Evolutionary conservation across 495 filamentous ascomycete species (phyloP).

Genomic region (Tuber melanosporum): DNA sequence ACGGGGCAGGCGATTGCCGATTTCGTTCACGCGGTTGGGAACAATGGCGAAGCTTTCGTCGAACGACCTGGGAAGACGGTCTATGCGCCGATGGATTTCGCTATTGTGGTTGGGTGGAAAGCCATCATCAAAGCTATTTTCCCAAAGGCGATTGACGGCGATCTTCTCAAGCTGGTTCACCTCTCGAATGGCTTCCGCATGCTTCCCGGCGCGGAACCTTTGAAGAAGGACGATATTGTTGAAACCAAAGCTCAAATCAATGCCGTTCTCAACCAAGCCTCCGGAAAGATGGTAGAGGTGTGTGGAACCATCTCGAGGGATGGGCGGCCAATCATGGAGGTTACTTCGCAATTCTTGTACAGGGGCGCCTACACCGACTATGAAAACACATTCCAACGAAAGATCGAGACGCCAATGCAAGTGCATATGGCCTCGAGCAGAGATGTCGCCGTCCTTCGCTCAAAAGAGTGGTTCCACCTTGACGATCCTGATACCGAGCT

Average conservation of each 20-base stretch:
- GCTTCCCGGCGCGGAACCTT: conserved; percentile 87
- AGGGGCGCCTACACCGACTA: conserved; percentile 86
- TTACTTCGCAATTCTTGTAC: conserved; percentile 96
- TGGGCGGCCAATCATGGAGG: conserved; percentile 89
- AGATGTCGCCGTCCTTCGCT: conserved; percentile 86
- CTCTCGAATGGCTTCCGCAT: conserved; percentile 96
- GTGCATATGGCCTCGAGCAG: conserved; percentile 76
- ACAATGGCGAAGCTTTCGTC: conserved; percentile 97
- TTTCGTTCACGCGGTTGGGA: conserved; percentile 96
- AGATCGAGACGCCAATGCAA: conserved; percentile 91
- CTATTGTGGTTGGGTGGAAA: conserved; percentile 98
- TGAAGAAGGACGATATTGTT: conserved; percentile 89
- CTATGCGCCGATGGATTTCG: conserved; percentile 97
- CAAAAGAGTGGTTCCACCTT: conserved; percentile 94
- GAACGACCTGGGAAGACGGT: conserved; percentile 92
- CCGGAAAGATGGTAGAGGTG: conserved; percentile 98
- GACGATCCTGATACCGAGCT: conserved; percentile 75
- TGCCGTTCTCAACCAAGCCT: conserved; percentile 94
- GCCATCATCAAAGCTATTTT: conserved; percentile 98
- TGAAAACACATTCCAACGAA: conserved; percentile 97
- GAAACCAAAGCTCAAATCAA: conserved; percentile 94
- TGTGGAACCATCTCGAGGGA: conserved; percentile 89
- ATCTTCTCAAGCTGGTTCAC: conserved; percentile 90
- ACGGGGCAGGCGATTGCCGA: conserved; percentile 90
- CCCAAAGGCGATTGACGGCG: conserved; percentile 87